Conservation (phyloP, 1,284 basidiomycete genomes). For the Melanopsichium pennsylvanicum region DNA sequence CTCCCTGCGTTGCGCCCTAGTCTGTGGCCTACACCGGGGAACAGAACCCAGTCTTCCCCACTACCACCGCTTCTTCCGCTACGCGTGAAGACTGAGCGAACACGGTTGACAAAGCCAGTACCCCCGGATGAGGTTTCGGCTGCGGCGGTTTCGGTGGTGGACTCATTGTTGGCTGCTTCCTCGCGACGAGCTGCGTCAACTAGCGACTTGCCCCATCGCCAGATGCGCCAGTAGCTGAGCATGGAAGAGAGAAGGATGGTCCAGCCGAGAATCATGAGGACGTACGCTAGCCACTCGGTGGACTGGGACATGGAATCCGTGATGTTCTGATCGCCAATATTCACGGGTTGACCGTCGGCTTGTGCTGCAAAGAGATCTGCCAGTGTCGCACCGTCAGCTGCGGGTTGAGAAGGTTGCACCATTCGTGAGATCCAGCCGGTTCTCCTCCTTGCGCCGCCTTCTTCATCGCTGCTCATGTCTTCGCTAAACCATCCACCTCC, state of each 20-base stretch:
- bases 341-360: conserved; percentile 57
- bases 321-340: conserved; percentile 67
- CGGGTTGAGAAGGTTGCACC: conserved; percentile 2
- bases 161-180: conserved; percentile 8
- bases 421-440: conserved; percentile 21
- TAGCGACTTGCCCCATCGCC: conserved; percentile 55
- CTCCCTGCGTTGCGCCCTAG: conserved; percentile 7
- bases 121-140: conserved; percentile 5
- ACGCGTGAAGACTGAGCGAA: conserved; percentile 26
- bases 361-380: conserved; percentile 62
- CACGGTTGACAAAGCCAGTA: conserved; percentile 34
- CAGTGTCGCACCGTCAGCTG: conserved; percentile 32
- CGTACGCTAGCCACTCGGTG: conserved; percentile 84
- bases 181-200: conserved; percentile 53
- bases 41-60: conserved; percentile 60
- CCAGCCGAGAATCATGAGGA: conserved; percentile 91
- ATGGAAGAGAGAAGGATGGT: conserved; percentile 76
- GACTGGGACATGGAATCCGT: conserved; percentile 67
- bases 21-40: conserved; percentile 46
- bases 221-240: conserved; percentile 74
- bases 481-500: conserved; percentile 59
- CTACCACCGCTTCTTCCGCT: conserved; percentile 2
- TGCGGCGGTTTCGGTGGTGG: conserved; percentile 1
- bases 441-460: conserved; percentile 6
- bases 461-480: conserved; percentile 6